A percentile compares a stretch with the other conserved stretches of the same genome.
These are phyloP conservation scores for Daedaleopsis sinensis DNA, from an alignment of 768 basidiomycete genomes.

Conservation along the genomic window DNA sequence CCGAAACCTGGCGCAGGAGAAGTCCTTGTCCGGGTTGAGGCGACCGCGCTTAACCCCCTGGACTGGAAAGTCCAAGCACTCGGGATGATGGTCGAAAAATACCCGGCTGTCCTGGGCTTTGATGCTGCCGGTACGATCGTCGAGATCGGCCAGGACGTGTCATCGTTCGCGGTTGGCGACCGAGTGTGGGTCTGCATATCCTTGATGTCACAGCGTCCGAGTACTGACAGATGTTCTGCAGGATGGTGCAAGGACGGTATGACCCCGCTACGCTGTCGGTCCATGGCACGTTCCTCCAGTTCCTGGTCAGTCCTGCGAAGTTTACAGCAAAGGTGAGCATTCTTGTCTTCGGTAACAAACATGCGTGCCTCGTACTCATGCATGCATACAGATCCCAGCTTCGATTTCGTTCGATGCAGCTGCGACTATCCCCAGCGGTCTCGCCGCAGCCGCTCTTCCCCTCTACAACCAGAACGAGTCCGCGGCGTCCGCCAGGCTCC, in stretches of 20 bases:
- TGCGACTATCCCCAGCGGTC: constrained; percentile 12
- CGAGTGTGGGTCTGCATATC: constrained; percentile 5
- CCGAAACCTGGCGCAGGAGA: constrained; percentile 42
- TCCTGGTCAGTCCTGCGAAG: neutral
- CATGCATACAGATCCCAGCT: constrained; percentile 12
- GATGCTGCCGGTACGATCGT: constrained; percentile 24
- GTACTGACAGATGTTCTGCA: neutral
- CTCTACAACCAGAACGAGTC: constrained; percentile 12
- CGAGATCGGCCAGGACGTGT: constrained; percentile 27
- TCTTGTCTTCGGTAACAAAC: no score
- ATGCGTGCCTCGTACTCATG: neutral
- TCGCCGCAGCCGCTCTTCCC: constrained; percentile 15
- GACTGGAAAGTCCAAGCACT: constrained; percentile 25
- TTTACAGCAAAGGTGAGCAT: constrained; percentile 1
- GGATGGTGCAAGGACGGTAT: neutral
- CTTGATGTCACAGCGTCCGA: neutral
- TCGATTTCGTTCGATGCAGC: constrained; percentile 19
- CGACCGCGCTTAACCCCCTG: constrained; percentile 47
- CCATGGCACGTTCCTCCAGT: constrained; percentile 6
- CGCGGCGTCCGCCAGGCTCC: constrained; percentile 19
- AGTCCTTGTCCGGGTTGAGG: constrained; percentile 43
- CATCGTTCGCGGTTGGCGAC: constrained; percentile 3
- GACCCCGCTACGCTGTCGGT: neutral
- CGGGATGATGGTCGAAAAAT: constrained; percentile 24
- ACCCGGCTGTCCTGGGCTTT: constrained; percentile 26